phyloP scores from a whole-genome alignment of 345 rosid genomes.

The Populus tremula region DNA sequence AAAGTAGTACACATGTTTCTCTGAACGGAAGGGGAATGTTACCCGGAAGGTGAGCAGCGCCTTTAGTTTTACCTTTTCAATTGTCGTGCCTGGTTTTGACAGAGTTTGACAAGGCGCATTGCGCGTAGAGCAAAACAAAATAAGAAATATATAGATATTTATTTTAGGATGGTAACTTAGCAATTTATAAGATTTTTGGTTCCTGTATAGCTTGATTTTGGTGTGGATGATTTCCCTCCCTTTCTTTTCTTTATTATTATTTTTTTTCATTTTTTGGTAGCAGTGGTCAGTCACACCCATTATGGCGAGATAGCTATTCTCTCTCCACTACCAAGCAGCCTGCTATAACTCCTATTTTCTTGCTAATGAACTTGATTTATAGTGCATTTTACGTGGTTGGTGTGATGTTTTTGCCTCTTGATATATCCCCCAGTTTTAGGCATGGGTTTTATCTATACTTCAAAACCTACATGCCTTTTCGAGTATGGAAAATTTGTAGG shows the following conservation, averaged over 20 bases:
- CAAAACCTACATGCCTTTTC: neutral
- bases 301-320: neutral
- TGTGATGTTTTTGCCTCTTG: neutral
- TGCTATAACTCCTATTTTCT: conserved; percentile 7
- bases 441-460: neutral
- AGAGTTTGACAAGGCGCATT: conserved; percentile 18
- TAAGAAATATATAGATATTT: conserved; percentile 26
- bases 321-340: neutral
- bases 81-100: conserved; percentile 26
- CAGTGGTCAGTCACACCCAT: neutral
- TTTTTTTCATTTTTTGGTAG: conserved; percentile 1
- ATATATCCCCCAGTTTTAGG: neutral
- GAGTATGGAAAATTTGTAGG: no score
- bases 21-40: neutral
- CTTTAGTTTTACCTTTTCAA: conserved; percentile 4
- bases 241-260: neutral
- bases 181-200: conserved; percentile 15
- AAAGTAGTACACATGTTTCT: conserved; percentile 9
- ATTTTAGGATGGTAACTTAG: conserved; percentile 18
- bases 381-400: neutral
- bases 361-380: neutral
- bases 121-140: conserved; percentile 21
- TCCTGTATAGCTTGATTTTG: conserved; percentile 37
- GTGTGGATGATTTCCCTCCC: conserved; percentile 15
- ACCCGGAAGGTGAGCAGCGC: conserved; percentile 9